These are phyloP conservation scores for Leishmania martiniquensis DNA, from an alignment of 208 protist species.

Conservation along the genomic window DNA sequence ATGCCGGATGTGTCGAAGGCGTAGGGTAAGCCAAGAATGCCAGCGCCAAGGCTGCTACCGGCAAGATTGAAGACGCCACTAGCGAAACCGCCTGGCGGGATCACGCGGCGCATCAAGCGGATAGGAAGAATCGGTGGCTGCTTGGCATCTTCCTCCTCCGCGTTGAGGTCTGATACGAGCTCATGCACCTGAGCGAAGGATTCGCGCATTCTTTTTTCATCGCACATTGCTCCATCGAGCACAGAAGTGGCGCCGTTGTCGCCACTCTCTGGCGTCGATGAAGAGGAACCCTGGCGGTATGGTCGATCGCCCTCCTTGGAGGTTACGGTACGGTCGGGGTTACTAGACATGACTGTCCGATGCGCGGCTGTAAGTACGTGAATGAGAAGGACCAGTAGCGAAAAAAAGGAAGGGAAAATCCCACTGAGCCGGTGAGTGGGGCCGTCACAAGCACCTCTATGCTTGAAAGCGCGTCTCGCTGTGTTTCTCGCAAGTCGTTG, in stretches of 20 bases:
- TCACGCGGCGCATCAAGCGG: constrained; percentile 21
- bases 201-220: constrained; percentile 8
- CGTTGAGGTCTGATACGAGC: neutral
- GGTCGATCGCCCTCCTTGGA: neutral
- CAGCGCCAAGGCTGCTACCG: constrained; percentile 65
- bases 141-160: neutral
- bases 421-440: no score
- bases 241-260: neutral
- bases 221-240: neutral
- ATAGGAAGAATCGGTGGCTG: neutral
- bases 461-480: neutral
- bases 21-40: constrained; percentile 65
- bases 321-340: neutral
- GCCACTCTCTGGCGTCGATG: neutral
- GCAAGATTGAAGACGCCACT: constrained; percentile 76
- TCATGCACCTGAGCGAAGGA: constrained; percentile 16
- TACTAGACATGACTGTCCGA: neutral
- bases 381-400: neutral
- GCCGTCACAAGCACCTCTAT: neutral
- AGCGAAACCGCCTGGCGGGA: constrained; percentile 48
- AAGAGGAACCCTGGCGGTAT: neutral
- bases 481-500: no score
- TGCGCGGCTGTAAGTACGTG: neutral
- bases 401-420: neutral
- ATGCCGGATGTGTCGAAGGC: constrained; percentile 65